These are phyloP conservation scores for Castanea mollissima DNA, from an alignment of 306 rosid species.

Conservation along the genomic window DNA sequence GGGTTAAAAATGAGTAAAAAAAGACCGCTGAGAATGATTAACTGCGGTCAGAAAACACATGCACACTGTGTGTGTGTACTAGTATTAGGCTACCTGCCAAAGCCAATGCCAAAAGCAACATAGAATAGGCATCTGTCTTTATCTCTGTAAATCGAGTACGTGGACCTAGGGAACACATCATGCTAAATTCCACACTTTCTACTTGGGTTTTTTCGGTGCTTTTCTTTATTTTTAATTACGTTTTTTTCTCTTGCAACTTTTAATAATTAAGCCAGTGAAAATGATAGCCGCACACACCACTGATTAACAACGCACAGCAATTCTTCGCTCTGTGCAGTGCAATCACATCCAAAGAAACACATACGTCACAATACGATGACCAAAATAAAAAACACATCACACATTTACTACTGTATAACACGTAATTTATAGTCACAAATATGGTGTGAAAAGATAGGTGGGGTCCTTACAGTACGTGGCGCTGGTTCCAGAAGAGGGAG, in stretches of 20 bases:
- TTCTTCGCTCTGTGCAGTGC: conserved; percentile 1
- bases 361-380: too few species aligned
- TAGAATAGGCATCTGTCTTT: conserved; percentile 12
- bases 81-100: conserved; percentile 6
- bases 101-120: conserved; percentile 3
- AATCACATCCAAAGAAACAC: too few species aligned
- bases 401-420: too few species aligned
- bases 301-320: conserved; percentile 7
- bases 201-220: conserved; percentile 3
- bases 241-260: background rate
- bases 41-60: background rate
- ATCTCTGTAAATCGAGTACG: background rate
- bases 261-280: background rate
- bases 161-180: conserved; percentile 10
- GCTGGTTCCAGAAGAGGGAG: conserved; percentile 86
- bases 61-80: background rate
- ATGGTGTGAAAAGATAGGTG: too few species aligned
- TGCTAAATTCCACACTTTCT: conserved; percentile 45
- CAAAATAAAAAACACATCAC: too few species aligned
- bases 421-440: too few species aligned
- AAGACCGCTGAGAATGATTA: background rate
- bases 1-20: background rate
- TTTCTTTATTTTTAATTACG: background rate
- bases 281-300: conserved; percentile 21
- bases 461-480: conserved; percentile 79